Evolutionary conservation across 768 basidiomycete species (phyloP), one percentile per base, ranked within the genome.

Genomic region (Calocybe indica): DNA sequence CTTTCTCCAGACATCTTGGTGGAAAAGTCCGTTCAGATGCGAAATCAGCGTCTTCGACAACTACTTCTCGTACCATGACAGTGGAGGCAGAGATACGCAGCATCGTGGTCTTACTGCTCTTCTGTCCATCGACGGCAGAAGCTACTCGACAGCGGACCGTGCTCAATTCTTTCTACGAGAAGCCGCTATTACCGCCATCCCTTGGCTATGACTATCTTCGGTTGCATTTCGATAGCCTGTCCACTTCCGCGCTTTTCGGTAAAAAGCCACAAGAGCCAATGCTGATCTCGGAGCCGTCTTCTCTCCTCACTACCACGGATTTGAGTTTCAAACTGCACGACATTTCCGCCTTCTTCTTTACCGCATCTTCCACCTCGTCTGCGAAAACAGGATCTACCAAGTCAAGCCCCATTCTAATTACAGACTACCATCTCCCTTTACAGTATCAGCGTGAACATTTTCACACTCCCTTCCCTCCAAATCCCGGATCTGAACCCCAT

Each of bases 341-440:
- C 40, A 8, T 86, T 1, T 83, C 84, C 11, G 56, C 78, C 7
- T 83, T 87, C 52, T 69, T 71, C 8, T 77, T 85, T 55, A 64
- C 64, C 31, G 5, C 13, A 43, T 47, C 46, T 48, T 47, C 37
- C 28, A 30, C 44, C 37, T 47, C 41, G 38, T n/a, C 15, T 11
- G 22, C 37, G 7, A 14, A 31, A 10, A 32, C 39, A 31, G 32
- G 38, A 51, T 34, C 55, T 52, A 34, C 22, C 49, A 6, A 58
- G 13, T 77, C 82, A 22, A 72, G 75, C 10, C 92, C 92, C 9
- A 64, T 95, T 38, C 57, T 95, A 12, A 76, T 92, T 41, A 82
- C 81, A 7, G 92, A 94, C 57, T 74, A 73, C n/a, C 64, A 79
- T 52, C 76, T 94, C 12, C 59, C 70, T 10, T 64, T 63, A 5